phyloP scores from a whole-genome alignment of 176 grass and related monocot species.

The Tillandsia leiboldiana region DNA sequence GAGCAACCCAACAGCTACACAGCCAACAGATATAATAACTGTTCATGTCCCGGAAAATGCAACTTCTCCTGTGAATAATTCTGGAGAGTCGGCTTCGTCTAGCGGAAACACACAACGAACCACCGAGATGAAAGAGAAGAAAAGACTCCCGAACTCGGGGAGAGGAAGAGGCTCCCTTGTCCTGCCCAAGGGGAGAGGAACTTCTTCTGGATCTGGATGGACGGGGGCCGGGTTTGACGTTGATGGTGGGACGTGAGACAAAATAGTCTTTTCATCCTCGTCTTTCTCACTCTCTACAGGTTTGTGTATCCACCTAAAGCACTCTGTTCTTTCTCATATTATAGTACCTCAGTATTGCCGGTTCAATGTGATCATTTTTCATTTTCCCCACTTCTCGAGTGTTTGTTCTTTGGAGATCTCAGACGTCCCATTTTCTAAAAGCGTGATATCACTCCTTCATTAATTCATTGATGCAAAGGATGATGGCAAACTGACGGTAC shows the following conservation, averaged over 20 bases:
- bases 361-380: no score
- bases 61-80: constrained; percentile 15
- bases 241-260: constrained; percentile 28
- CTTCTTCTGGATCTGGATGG: constrained; percentile 60
- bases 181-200: constrained; percentile 61
- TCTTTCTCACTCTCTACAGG: not conserved
- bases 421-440: not conserved
- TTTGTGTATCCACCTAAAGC: no score
- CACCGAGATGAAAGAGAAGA: constrained; percentile 46
- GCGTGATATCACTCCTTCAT: not conserved
- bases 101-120: constrained; percentile 17
- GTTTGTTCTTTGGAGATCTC: not conserved
- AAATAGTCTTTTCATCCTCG: not conserved
- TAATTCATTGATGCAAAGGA: constrained; percentile 22
- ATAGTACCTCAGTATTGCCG: no score
- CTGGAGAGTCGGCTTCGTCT: constrained; percentile 1
- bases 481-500: not conserved
- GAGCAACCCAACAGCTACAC: constrained; percentile 23
- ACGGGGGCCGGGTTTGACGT: constrained; percentile 84
- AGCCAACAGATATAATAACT: constrained; percentile 6
- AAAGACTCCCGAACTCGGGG: constrained; percentile 30
- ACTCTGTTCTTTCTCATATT: no score
- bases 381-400: not conserved
- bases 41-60: constrained; percentile 17
- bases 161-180: constrained; percentile 53